Conservation (phyloP, 2,329 filamentous ascomycete species). For the Ceratocystis papillata region DNA sequence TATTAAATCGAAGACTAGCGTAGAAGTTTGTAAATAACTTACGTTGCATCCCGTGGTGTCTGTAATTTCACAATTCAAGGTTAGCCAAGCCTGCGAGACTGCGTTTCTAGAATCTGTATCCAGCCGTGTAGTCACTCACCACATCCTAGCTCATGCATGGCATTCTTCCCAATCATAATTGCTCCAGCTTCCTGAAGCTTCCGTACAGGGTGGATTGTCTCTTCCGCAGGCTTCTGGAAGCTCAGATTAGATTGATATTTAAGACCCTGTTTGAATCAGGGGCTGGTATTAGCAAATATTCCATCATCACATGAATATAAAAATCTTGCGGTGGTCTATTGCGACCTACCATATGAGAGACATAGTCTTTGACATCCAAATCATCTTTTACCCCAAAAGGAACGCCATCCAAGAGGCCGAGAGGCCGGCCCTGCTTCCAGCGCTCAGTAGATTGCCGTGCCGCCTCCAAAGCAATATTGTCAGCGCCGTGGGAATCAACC, state of each 20-base stretch:
- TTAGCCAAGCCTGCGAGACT: not conserved
- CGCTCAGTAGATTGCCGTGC: conserved; percentile 63
- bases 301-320: not conserved
- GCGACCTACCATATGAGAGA: conserved; percentile 53
- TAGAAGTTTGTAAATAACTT: conserved; percentile 24
- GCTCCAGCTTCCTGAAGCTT: conserved; percentile 65
- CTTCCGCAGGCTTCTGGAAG: conserved; percentile 40
- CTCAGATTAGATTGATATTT: conserved; percentile 45
- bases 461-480: conserved; percentile 51
- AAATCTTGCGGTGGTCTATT: not conserved
- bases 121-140: conserved; percentile 35
- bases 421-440: conserved; percentile 53
- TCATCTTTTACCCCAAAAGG: conserved; percentile 81
- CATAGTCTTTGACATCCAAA: conserved; percentile 58
- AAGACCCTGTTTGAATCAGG: conserved; percentile 9
- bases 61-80: conserved; percentile 26
- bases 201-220: conserved; percentile 59
- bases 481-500: conserved; percentile 49
- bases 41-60: conserved; percentile 77
- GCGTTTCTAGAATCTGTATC: not conserved
- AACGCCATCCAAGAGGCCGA: conserved; percentile 67
- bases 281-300: not conserved
- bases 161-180: conserved; percentile 62
- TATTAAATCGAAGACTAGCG: not conserved
- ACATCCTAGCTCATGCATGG: conserved; percentile 71